Evolutionary conservation across 768 basidiomycete species (phyloP), one percentile per base, ranked within the genome.

Genomic region (Boletus pseudo-olivaceus): DNA sequence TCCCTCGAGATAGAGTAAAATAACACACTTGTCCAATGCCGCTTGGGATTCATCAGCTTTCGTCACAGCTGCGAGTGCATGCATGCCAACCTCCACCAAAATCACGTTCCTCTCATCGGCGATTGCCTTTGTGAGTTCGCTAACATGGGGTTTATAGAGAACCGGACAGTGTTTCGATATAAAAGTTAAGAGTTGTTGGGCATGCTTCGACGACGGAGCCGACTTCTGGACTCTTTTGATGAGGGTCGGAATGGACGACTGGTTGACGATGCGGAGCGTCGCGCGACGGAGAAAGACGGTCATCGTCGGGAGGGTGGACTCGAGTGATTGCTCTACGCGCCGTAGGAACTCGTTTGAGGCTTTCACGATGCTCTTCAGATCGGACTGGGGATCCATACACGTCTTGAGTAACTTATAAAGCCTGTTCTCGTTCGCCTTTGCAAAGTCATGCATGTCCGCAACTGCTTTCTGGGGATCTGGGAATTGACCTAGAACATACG

Each of bases 401-500:
- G 80, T 87, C 68, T 84, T 88, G 38, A 94, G 75, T 11, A 94
- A 75, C 69, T 88, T 93, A 76, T 93, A 98, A 8, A 95, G 75
- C 37, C 93, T 79, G 23, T 78, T 78, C 66, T 96, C 93, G 67
- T 98, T 98, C 40, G 87, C 72, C 55, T 88, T 88, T 1, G 95
- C 94, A 60, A 98, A 99, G 1, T 79, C 69, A 14, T 82, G 74
- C 19, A 99, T 70, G 65, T 98, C 96, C 55, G 90, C 90, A 2
- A 75, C 70, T 0, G 84, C 89, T 64, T 90, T 90, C 38, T 80
- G 76, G 2, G 84, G 78, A 47, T 98, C 94, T 6, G 82, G 75
- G 58, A 83, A 87, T 33, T 72, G 68, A 1, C 67, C 82, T 88
- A 57, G 33, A 9, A 46, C 6, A 46, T 8, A 12, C 15, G 48